phyloP scores from a whole-genome alignment of 108 stramenopile species.

The Mayamaea pseudoterrestris region DNA sequence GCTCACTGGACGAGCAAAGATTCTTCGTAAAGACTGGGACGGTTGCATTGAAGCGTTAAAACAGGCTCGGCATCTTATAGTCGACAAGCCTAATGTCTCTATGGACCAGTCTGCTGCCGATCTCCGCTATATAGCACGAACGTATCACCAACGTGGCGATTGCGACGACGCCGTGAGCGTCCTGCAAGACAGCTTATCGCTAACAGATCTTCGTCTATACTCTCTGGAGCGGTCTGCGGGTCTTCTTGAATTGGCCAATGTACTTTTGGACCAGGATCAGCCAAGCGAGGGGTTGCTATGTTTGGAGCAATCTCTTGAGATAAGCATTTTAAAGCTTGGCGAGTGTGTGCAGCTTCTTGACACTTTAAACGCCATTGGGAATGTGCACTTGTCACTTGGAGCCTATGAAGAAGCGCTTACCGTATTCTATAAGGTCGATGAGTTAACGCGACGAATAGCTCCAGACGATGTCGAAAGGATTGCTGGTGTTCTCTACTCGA shows the following conservation, averaged over 20 bases:
- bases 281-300: constrained; percentile 19
- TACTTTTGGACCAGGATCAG: constrained; percentile 3
- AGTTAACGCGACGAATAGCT: constrained; percentile 25
- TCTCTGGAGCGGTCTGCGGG: constrained; percentile 37
- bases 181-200: constrained; percentile 22
- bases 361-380: constrained; percentile 28
- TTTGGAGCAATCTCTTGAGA: constrained; percentile 33
- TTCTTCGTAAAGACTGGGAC: constrained; percentile 12
- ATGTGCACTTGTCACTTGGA: constrained; percentile 14
- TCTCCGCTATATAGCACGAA: constrained; percentile 24
- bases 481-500: constrained; percentile 25
- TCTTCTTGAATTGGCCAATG: constrained; percentile 13
- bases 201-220: constrained; percentile 25
- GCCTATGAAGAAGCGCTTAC: constrained; percentile 16
- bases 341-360: constrained; percentile 28
- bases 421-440: constrained; percentile 29
- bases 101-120: constrained; percentile 26
- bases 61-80: constrained; percentile 11
- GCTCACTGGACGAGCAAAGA: constrained; percentile 19
- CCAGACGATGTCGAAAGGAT: constrained; percentile 29
- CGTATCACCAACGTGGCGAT: constrained; percentile 14
- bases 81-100: constrained; percentile 12
- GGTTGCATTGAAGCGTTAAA: constrained; percentile 18
- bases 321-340: constrained; percentile 32
- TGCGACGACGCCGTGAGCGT: constrained; percentile 18